Evolutionary conservation across 1,139 yeast species (phyloP).

Genomic region (Meyerozyma guilliermondii): DNA sequence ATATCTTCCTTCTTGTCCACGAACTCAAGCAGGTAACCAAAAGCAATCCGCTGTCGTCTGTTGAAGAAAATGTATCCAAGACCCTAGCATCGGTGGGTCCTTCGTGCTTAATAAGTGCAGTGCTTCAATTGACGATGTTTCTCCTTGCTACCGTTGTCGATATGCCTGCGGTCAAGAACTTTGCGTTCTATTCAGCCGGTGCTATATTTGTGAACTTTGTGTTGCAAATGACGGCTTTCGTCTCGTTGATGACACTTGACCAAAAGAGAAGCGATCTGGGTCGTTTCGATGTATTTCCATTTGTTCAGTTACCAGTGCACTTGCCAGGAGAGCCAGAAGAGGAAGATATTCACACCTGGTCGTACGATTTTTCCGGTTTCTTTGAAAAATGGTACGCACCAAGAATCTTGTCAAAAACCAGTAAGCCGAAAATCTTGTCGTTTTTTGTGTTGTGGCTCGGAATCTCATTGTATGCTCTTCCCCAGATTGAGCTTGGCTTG

Average conservation of each 20-base stretch:
- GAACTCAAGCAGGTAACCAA: conserved; percentile 57
- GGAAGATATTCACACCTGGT: conserved; percentile 13
- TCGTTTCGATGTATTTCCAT: conserved; percentile 57
- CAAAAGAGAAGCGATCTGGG: conserved; percentile 56
- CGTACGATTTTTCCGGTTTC: conserved; percentile 22
- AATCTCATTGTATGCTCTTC: conserved; percentile 62
- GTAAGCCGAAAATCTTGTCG: conserved; percentile 45
- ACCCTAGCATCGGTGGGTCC: conserved; percentile 80
- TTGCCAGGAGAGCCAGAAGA: conserved; percentile 9
- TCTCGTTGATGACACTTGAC: conserved; percentile 67
- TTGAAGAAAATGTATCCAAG: conserved; percentile 51
- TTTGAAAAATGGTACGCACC: conserved; percentile 46
- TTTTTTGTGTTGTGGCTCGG: conserved; percentile 62
- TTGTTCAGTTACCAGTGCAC: conserved; percentile 23
- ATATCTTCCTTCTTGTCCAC: conserved; percentile 79
- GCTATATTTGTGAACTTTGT: conserved; percentile 74
- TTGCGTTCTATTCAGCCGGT: conserved; percentile 86
- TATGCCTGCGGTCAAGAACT: conserved; percentile 95
- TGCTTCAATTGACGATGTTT: conserved; percentile 75
- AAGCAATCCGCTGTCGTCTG: conserved; percentile 29
- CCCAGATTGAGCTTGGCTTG: conserved; percentile 68
- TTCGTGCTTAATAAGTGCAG: conserved; percentile 71
- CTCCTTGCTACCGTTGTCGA: conserved; percentile 72
- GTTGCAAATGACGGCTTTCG: conserved; percentile 77
- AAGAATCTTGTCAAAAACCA: conserved; percentile 42